Evolutionary conservation across 2,329 filamentous ascomycete species (phyloP), one percentile per base, ranked within the genome.

Genomic region (Exophiala phaeomuriformis): DNA sequence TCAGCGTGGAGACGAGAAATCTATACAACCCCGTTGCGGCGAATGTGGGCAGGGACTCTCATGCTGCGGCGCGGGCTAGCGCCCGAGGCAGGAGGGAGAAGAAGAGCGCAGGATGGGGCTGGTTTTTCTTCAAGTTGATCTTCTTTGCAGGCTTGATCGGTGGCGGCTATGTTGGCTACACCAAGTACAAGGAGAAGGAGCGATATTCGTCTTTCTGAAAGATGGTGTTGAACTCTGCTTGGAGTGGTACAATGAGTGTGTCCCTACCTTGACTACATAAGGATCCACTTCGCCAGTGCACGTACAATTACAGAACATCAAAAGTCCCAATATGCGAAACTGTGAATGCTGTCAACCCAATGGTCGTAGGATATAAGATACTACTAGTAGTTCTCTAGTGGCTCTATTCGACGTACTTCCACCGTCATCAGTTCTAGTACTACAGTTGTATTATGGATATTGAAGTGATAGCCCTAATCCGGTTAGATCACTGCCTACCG

Each of bases 161-260:
- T 6, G 90, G 86, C 61, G 86, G 69, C 3, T 98, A 97, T 68
- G 82, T 90, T 42, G 91, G 89, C 30, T 97, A 79, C 68, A 96
- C 90, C 4, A 79, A 85, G 43, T 98, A 88, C 73, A 81, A 90
- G 67, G 71, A 85, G 59, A 71, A 68, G 57, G 76, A 74, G 69
- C 81, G 80, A 67, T 59, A 61, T 32, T 51, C 39, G 41, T 62
- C 61, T 62, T 9, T 28, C 7, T 27, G 5, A 28, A 5, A 10
- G 19, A 27, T 12, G 12, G 39, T 41, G 19, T 19, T 19, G 19
- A 19, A 19, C 19, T 19, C 19, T 19, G 19, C 19, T 19, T 19
- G 19, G 19, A 19, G 19, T 28, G 12, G 12, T 6, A 28, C 19
- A 41, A 28, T 5, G 39, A 41, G 19, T 41, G 39, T 41, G 39